Evolutionary conservation across 371 early-diverging fungal genomes (phyloP).

Genomic region (Conidiobolus incongruus): DNA sequence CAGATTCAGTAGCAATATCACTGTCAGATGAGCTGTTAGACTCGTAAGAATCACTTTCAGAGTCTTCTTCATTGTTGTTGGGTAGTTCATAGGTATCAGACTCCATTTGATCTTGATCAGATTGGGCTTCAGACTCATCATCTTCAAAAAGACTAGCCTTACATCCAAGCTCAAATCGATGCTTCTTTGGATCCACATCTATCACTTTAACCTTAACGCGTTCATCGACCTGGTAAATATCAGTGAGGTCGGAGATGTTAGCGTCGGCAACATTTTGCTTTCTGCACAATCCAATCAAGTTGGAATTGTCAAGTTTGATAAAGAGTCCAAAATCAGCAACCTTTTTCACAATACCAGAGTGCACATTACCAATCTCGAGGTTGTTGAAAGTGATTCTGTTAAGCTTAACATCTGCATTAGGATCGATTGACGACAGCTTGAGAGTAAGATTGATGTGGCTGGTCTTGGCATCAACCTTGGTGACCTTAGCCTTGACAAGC

Average conservation of each 20-base stretch:
- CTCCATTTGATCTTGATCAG: conserved; percentile 5
- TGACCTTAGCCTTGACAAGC: conserved; percentile 45
- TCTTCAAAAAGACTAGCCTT: conserved; percentile 9
- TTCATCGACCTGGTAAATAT: conserved; percentile 40
- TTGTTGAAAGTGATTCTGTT: conserved; percentile 15
- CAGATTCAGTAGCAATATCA: not conserved
- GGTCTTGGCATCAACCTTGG: conserved; percentile 21
- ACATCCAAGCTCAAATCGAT: conserved; percentile 18
- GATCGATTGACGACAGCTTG: conserved; percentile 11
- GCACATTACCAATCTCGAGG: conserved; percentile 30
- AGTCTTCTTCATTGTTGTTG: not conserved
- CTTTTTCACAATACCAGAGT: conserved; percentile 36
- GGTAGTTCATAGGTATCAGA: not conserved
- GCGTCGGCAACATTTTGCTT: conserved; percentile 72
- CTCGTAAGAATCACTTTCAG: not conserved
- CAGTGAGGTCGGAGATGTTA: conserved; percentile 60
- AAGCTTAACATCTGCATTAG: not conserved
- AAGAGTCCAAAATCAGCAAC: conserved; percentile 45
- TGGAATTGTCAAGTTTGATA: conserved; percentile 33
- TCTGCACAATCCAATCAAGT: conserved; percentile 56
- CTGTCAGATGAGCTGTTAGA: not conserved
- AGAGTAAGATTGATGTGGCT: conserved; percentile 36
- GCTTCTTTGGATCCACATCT: conserved; percentile 21
- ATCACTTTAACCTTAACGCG: conserved; percentile 41
- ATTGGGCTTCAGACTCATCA: conserved; percentile 9